Conservation (phyloP, 2,329 filamentous ascomycete genomes). For the Sphaerulina musiva region DNA sequence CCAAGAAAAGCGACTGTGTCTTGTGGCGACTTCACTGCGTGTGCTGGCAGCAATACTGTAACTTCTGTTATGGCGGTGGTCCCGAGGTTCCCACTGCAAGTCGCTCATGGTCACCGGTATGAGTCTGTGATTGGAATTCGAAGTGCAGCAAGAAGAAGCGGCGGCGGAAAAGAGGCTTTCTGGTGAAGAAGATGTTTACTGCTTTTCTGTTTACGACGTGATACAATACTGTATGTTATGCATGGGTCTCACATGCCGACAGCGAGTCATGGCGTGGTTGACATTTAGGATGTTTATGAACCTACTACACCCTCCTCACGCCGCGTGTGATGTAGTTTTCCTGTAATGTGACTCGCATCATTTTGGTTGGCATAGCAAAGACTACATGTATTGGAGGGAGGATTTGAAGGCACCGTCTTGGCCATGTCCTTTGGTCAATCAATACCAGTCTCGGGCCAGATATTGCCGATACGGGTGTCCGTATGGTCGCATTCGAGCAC, state of each 20-base stretch:
- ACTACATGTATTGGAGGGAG: too few relatives aligned
- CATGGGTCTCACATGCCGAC: neutral
- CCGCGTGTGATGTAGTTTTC: too few relatives aligned
- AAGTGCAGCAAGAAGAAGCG: neutral
- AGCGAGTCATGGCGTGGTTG: neutral
- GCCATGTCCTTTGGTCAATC: too few relatives aligned
- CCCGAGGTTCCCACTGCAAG: constrained; percentile 1
- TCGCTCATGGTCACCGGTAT: neutral
- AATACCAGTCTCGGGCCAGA: too few relatives aligned
- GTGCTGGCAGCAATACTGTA: neutral
- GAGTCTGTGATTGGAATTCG: neutral
- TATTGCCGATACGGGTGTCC: too few relatives aligned
- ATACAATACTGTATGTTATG: neutral
- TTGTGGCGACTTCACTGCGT: neutral
- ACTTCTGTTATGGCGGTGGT: neutral
- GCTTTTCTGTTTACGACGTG: neutral
- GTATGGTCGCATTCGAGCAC: too few relatives aligned
- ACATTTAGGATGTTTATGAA: too few relatives aligned
- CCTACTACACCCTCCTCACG: too few relatives aligned
- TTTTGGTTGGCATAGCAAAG: too few relatives aligned
- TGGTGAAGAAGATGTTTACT: neutral
- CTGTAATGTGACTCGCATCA: too few relatives aligned
- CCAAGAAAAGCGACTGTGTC: constrained; percentile 4
- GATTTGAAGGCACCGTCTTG: too few relatives aligned
- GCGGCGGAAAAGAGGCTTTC: neutral